A percentile compares a stretch with the other conserved stretches of the same genome.
These are phyloP conservation scores for Saccharomyces cerevisiae DNA, from an alignment of 805 yeast genomes.

Conservation along the genomic window DNA sequence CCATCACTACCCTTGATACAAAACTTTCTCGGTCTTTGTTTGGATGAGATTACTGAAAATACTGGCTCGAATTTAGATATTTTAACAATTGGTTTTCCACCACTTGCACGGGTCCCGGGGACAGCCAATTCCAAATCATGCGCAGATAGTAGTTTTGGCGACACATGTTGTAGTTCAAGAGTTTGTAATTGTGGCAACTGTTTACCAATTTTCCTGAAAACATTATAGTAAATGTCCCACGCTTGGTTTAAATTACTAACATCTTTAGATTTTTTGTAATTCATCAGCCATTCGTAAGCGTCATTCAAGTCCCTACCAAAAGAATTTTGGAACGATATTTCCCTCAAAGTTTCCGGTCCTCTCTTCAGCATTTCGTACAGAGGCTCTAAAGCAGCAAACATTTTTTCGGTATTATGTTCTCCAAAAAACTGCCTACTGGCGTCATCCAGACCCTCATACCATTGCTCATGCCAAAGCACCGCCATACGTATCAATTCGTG, in stretches of 20 bases:
- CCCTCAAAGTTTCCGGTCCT: slow-evolving; percentile 89
- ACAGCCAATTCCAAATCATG: slow-evolving; percentile 77
- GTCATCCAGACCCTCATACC: slow-evolving; percentile 97
- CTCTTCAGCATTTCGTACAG: slow-evolving; percentile 73
- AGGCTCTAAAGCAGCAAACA: slow-evolving; percentile 87
- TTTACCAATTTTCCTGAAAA: slow-evolving; percentile 82
- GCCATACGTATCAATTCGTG: slow-evolving; percentile 90
- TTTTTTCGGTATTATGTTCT: slow-evolving; percentile 88
- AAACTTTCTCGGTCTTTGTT: slow-evolving; percentile 88
- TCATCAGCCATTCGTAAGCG: slow-evolving; percentile 88
- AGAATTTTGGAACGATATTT: slow-evolving; percentile 83
- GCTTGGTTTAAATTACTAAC: slow-evolving; percentile 88
- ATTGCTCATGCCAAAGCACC: slow-evolving; percentile 92
- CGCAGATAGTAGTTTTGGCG: slow-evolving; percentile 79
- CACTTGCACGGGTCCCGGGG: slow-evolving; percentile 89
- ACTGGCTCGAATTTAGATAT: slow-evolving; percentile 75
- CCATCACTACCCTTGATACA: slow-evolving; percentile 85
- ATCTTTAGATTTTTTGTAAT: slow-evolving; percentile 78
- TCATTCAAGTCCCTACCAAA: slow-evolving; percentile 89
- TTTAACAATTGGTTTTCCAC: slow-evolving; percentile 68
- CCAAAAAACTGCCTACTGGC: slow-evolving; percentile 91
- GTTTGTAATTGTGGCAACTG: slow-evolving; percentile 82
- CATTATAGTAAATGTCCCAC: slow-evolving; percentile 93
- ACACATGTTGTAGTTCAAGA: slow-evolving; percentile 84
- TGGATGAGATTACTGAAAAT: slow-evolving; percentile 81